phyloP scores from a whole-genome alignment of 495 filamentous ascomycete species.

The Podospora conica region DNA sequence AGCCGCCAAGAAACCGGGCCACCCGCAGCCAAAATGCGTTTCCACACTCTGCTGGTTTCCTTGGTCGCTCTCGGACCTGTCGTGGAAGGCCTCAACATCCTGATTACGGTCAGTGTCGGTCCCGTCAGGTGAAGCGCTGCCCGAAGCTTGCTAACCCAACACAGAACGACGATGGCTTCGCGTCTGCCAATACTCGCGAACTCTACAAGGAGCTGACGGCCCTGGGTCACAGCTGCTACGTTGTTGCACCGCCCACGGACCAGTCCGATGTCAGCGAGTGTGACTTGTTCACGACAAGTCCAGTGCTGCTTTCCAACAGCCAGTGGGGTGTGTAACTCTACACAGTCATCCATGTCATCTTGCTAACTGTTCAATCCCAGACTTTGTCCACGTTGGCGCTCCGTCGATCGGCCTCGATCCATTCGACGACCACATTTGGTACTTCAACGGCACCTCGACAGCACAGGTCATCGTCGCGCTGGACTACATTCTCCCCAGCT shows the following conservation, averaged over 20 bases:
- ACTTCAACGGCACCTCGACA: constrained; percentile 42
- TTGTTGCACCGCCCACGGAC: constrained; percentile 29
- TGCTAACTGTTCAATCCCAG: constrained; percentile 17
- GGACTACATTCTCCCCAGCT: constrained; percentile 46
- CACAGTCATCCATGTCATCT: background rate
- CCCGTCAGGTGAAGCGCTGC: background rate
- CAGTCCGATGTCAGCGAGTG: constrained; percentile 24
- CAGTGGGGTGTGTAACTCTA: constrained; percentile 11
- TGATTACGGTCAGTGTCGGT: constrained; percentile 17
- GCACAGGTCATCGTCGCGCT: constrained; percentile 37
- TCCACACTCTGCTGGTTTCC: constrained; percentile 2
- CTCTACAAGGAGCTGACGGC: constrained; percentile 33
- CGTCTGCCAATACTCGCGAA: constrained; percentile 37
- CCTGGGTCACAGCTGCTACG: constrained; percentile 33
- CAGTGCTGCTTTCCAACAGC: constrained; percentile 23
- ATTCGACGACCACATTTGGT: constrained; percentile 39
- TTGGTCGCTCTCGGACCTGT: background rate
- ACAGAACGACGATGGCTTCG: constrained; percentile 42
- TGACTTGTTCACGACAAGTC: constrained; percentile 23
- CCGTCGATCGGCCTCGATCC: constrained; percentile 32
- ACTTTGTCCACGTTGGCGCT: constrained; percentile 28
- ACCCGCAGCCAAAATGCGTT: constrained; percentile 8
- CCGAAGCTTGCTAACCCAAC: background rate
- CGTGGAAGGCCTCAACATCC: constrained; percentile 16
- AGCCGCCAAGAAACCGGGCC: no score